Evolutionary conservation across 2,329 filamentous ascomycete species (phyloP).

Genomic region (Sporothrix schenckii): DNA sequence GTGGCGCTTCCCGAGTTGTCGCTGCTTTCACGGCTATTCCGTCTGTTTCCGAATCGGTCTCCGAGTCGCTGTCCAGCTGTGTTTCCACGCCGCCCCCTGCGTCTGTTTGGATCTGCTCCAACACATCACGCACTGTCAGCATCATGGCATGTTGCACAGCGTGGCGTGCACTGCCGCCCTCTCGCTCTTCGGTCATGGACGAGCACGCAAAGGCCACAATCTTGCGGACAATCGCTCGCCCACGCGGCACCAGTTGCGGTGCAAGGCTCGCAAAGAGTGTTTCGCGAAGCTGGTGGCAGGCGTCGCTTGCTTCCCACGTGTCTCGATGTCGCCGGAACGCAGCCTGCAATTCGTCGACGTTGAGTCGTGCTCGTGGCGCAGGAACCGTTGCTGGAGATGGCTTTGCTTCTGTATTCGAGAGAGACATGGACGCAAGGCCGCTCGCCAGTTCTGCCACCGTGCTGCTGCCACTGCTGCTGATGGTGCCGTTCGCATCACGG

Average conservation of each 20-base stretch:
- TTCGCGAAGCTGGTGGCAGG: constrained; percentile 33
- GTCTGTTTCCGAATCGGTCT: background rate
- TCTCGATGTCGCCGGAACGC: constrained; percentile 22
- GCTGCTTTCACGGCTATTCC: background rate
- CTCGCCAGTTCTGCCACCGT: constrained; percentile 30
- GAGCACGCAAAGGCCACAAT: constrained; percentile 36
- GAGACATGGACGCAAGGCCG: constrained; percentile 26
- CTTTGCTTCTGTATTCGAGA: background rate
- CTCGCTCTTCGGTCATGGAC: constrained; percentile 31
- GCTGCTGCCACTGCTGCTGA: constrained; percentile 19
- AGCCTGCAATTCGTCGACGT: constrained; percentile 23
- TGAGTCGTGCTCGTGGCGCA: constrained; percentile 5
- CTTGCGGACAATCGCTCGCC: constrained; percentile 27
- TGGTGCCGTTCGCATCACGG: constrained; percentile 29
- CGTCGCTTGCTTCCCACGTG: constrained; percentile 33
- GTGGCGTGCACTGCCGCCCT: constrained; percentile 22
- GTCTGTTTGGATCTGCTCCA: constrained; percentile 30
- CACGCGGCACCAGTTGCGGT: constrained; percentile 25
- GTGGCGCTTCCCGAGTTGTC: background rate
- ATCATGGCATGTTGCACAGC: constrained; percentile 36
- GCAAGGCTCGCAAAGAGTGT: constrained; percentile 30
- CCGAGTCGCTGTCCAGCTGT: background rate
- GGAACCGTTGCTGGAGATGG: background rate
- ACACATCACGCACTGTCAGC: constrained; percentile 35
- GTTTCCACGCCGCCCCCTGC: background rate